Evolutionary conservation across 2,329 filamentous ascomycete species (phyloP), one percentile per base, ranked within the genome.

Genomic region (Pseudogymnoascus sp.): DNA sequence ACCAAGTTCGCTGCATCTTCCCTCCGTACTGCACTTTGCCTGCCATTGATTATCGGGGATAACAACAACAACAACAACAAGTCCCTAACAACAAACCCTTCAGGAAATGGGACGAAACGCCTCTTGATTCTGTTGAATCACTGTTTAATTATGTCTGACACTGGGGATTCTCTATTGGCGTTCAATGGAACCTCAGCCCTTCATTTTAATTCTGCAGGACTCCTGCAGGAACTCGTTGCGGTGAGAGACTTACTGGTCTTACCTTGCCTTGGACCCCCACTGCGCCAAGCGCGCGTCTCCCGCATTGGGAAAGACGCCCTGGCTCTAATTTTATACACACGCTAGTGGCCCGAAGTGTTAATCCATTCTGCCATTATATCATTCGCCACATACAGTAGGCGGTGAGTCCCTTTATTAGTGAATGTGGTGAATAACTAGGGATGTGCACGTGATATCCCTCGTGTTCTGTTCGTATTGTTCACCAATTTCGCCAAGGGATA

Each of bases 301-400:
- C 28, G 7, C 51, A 57, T 57, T 19, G 51, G 51, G 51, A 28
- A 57, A 57, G 28, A 34, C 13, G 48, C 28, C 51, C 51, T 57
- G 51, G 51, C 28, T 57, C 51, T 34, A 57, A 57, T 57, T 57
- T 57, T 57, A 57, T 57, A 57, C 51, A 34, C 51, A 57, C 51
- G 51, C 51, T 57, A 57, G 51, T 57, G 28, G 51, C 51, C 51
- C 51, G 28, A 19, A 21, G 48, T n/a, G 48, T 57, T 13, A 11
- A 28, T 31, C 8, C 4, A 34, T 57, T 57, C 51, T 57, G 48
- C n/a, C 48, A 14, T 36, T 19, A 34, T 34, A 3, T 19, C 25
- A 6, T 36, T 21, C n/a, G 11, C 25, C 16, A 36, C 11, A 21
- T 21, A 16, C 3, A 6, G 51, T 57, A 34, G 48, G 51, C 51